These are phyloP conservation scores for Rachicladosporium sp. DNA, from an alignment of 2,329 filamentous ascomycete genomes.

Conservation along the genomic window DNA sequence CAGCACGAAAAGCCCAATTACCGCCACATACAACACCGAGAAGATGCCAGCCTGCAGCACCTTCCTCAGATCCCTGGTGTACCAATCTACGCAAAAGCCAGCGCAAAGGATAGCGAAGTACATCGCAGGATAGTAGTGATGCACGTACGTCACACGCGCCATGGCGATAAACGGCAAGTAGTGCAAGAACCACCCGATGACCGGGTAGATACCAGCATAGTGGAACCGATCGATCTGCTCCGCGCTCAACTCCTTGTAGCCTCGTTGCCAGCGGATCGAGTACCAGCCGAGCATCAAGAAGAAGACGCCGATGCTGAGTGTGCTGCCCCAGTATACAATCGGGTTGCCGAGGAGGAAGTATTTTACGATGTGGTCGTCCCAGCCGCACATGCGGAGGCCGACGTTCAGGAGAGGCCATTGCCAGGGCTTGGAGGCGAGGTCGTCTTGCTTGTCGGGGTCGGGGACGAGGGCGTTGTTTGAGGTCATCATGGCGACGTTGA, in stretches of 20 bases:
- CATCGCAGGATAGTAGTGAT: slow-evolving; percentile 96
- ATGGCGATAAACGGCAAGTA: slow-evolving; percentile 94
- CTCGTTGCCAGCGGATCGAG: slow-evolving; percentile 87
- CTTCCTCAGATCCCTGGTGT: slow-evolving; percentile 54
- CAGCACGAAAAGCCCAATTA: slow-evolving; percentile 73
- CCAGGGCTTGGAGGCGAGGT: slow-evolving; percentile 93
- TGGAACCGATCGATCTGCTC: slow-evolving; percentile 86
- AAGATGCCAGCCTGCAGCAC: slow-evolving; percentile 58
- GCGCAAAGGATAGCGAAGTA: slow-evolving; percentile 91
- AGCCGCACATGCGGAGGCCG: slow-evolving; percentile 94
- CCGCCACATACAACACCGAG: slow-evolving; percentile 55
- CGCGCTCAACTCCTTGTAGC: slow-evolving; percentile 69
- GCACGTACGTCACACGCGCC: slow-evolving; percentile 97
- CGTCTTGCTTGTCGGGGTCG: slow-evolving; percentile 97
- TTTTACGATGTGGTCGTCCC: slow-evolving; percentile 91
- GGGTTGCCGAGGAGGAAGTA: slow-evolving; percentile 98
- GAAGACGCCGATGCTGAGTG: slow-evolving; percentile 62
- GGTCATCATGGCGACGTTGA: slow-evolving; percentile 99
- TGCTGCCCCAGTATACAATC: slow-evolving; percentile 89
- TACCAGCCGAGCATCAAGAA: slow-evolving; percentile 70
- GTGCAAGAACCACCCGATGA: slow-evolving; percentile 90
- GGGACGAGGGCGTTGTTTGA: slow-evolving; percentile 97
- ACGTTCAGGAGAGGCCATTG: slow-evolving; percentile 96
- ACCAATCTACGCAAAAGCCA: slow-evolving; percentile 82
- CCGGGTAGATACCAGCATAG: slow-evolving; percentile 81